phyloP scores from a whole-genome alignment of 2,329 filamentous ascomycete species.

The Fusarium armeniacum region DNA sequence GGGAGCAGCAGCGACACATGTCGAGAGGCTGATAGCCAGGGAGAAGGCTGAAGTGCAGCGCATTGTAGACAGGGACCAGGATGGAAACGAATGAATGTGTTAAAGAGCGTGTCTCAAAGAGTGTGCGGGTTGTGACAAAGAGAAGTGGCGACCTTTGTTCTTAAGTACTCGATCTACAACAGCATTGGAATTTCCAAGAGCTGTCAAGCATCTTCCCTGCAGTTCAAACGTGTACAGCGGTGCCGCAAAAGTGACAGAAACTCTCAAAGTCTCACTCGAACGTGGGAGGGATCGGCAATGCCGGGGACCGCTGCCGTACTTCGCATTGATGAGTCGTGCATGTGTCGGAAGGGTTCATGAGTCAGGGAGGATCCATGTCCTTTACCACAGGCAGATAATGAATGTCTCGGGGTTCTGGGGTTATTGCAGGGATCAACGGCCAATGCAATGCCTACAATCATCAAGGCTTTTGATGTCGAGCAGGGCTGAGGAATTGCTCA shows the following conservation, averaged over 20 bases:
- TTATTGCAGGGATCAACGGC: neutral
- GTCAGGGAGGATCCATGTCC: neutral
- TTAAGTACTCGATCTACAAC: slow-evolving; percentile 21
- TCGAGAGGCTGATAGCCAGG: slow-evolving; percentile 33
- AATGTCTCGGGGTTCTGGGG: neutral
- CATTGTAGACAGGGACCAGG: slow-evolving; percentile 21
- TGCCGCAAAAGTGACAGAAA: slow-evolving; percentile 11
- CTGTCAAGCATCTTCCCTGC: neutral
- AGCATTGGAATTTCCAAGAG: neutral
- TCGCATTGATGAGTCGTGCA: neutral
- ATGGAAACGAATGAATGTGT: neutral
- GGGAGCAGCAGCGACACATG: slow-evolving; percentile 13
- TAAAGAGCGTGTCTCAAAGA: neutral
- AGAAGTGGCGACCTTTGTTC: neutral
- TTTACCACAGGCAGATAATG: neutral
- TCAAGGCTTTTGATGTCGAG: neutral
- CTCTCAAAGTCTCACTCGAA: neutral
- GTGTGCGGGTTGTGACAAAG: neutral
- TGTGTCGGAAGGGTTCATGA: neutral
- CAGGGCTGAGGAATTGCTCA: neutral
- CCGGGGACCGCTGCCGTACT: neutral
- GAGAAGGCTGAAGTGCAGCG: slow-evolving; percentile 23
- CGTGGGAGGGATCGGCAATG: slow-evolving; percentile 12
- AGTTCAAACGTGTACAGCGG: neutral
- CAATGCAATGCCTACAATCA: neutral